Percentiles rank a stretch among this genome's conserved stretches.
Conservation (phyloP, 2,329 filamentous ascomycete species). For the Bipolaris cookei region DNA sequence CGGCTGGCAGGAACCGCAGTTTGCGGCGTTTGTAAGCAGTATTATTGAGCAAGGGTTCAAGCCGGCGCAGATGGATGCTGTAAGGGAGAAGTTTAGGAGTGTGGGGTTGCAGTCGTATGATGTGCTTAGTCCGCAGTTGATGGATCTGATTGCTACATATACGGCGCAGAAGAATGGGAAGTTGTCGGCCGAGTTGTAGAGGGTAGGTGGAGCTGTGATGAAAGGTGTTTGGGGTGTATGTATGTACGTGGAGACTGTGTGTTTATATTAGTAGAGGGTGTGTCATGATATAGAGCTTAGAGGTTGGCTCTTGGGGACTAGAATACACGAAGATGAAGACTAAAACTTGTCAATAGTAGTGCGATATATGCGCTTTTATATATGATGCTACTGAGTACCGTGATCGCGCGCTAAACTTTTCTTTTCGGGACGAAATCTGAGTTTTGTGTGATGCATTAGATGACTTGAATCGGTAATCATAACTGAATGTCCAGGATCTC, state of each 20-base stretch:
- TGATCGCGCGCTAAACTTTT: slow-evolving; percentile 14
- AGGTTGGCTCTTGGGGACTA: background rate
- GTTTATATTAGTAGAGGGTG: slow-evolving; percentile 4
- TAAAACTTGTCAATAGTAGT: background rate
- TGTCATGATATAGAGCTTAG: slow-evolving; percentile 1
- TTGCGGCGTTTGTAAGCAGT: slow-evolving; percentile 70
- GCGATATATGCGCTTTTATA: background rate
- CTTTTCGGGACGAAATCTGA: too few species aligned
- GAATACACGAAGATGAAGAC: background rate
- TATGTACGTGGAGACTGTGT: background rate
- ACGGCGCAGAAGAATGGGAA: slow-evolving; percentile 58
- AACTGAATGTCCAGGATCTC: too few species aligned
- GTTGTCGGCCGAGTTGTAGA: slow-evolving; percentile 33
- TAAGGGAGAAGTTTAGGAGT: slow-evolving; percentile 60
- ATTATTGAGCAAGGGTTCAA: slow-evolving; percentile 72
- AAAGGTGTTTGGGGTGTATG: background rate
- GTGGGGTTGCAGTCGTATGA: slow-evolving; percentile 69
- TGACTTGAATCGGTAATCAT: background rate
- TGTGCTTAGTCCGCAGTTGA: slow-evolving; percentile 65
- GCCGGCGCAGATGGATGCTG: slow-evolving; percentile 61
- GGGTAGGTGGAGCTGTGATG: background rate
- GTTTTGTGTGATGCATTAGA: background rate
- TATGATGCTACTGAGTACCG: slow-evolving; percentile 10
- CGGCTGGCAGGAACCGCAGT: slow-evolving; percentile 76
- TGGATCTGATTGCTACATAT: slow-evolving; percentile 62